A percentile compares a stretch with the other conserved stretches of the same genome.
Evolutionary conservation across 495 filamentous ascomycete genomes (phyloP).

Genomic region (Talaromyces ruber): DNA sequence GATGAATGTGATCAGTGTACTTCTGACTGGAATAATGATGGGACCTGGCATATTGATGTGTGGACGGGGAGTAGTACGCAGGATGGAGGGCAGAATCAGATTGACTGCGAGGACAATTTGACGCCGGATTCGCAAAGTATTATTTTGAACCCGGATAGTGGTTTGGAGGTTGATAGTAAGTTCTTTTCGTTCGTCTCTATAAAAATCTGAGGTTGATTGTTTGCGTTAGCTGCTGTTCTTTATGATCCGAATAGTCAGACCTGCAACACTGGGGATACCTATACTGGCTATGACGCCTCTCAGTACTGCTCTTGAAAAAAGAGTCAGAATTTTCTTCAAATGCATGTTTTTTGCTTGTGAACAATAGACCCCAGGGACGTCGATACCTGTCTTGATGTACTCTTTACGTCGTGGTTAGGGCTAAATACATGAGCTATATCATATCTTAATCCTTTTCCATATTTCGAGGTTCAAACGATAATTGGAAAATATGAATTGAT

Average conservation of each 20-base stretch:
- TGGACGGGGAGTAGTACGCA: constrained; percentile 29
- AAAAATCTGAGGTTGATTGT: background rate
- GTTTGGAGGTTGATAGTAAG: constrained; percentile 6
- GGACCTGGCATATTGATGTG: constrained; percentile 27
- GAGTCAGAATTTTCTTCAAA: background rate
- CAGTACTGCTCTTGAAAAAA: background rate
- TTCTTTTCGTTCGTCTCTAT: background rate
- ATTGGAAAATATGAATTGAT: no score
- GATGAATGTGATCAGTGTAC: constrained; percentile 24
- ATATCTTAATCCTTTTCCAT: no score
- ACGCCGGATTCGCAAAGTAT: constrained; percentile 13
- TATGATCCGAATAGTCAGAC: background rate
- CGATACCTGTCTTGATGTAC: background rate
- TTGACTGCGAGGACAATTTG: constrained; percentile 27
- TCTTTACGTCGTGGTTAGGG: background rate
- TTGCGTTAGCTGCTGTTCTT: background rate
- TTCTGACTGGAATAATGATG: constrained; percentile 18
- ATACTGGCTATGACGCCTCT: constrained; percentile 2
- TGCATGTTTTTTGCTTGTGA: background rate
- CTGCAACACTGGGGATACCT: constrained; percentile 1
- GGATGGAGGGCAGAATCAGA: constrained; percentile 20
- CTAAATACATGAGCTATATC: background rate
- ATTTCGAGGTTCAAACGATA: no score
- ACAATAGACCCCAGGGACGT: background rate
- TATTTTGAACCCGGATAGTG: constrained; percentile 4